Base-by-base conservation (phyloP, 1,139 yeast species). In the Arxiozyma telluris region DNA sequence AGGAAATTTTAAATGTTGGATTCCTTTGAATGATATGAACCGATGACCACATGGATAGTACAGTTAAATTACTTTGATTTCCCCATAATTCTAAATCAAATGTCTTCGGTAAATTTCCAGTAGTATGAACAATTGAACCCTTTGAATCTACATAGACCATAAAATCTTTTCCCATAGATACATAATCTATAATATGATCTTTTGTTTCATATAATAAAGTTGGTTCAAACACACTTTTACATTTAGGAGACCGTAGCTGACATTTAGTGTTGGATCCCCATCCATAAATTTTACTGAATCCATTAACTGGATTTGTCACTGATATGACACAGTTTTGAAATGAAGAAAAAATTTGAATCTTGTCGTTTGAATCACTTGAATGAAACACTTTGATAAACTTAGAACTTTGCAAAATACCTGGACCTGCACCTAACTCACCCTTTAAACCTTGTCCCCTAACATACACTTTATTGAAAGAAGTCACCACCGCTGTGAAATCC, bases 201-300 rank as follows among this genome's bases (percentile, higher is more conserved):
- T 53, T 49, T 25, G 53, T 55, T 41, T 58, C 59, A 49, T 53
- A 58, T 7, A 65, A 54, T 12, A 60, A 50, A 20, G 53, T 49
- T 2, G 73, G 74, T 4, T 66, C 34, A 18, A 63, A 58, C 0
- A 62, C 55, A 20, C 49, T 54, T 49, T 64, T 57, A 51, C 46
- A 67, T 79, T 61, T 62, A 6, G 64, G 63, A 27, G 50, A 55
- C 2, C 43, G 23, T 23, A 90, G 67, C 65, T 90, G 96, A 7
- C 93, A 90, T 64, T 83, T 85, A 46, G 90, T 78, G 50, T 87
- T 80, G 50, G 79, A 80, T 0, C 98, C 98, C 94, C 96, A 90
- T 0, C 95, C 96, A 61, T 75, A 79, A 0, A 85, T 67, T 4
- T 53, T 53, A 18, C 57, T 56, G 6, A 68, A 62, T 0, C 80